Conservation (phyloP, 768 basidiomycete genomes). For the Tulasnella sp. region DNA sequence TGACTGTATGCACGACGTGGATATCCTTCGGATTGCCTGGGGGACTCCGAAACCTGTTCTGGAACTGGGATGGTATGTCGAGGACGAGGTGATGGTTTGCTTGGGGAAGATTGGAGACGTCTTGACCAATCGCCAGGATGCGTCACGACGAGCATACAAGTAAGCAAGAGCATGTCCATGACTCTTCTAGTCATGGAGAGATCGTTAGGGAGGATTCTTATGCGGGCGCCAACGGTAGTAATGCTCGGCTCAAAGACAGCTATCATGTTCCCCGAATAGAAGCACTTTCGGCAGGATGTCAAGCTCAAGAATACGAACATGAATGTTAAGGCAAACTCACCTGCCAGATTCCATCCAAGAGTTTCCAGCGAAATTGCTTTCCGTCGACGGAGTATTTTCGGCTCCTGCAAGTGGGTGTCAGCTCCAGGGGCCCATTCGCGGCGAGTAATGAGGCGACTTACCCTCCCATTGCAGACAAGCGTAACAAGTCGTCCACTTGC, state of each 20-base stretch:
- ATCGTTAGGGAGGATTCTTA: conserved; percentile 10
- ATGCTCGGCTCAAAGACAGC: conserved; percentile 30
- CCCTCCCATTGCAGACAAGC: conserved; percentile 21
- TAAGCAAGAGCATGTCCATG: conserved; percentile 23
- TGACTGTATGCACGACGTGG: neutral
- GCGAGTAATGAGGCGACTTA: conserved; percentile 1
- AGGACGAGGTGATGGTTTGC: conserved; percentile 1
- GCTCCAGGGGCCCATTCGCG: neutral
- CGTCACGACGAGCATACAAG: conserved; percentile 25
- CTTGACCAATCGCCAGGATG: conserved; percentile 24
- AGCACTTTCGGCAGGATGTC: neutral
- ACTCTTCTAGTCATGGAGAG: conserved; percentile 14
- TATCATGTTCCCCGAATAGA: conserved; percentile 14
- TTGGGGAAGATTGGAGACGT: neutral
- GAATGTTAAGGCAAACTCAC: neutral
- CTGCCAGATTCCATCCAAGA: conserved; percentile 23
- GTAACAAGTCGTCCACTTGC: conserved; percentile 1
- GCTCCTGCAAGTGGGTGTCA: conserved; percentile 17
- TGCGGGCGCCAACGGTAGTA: conserved; percentile 17
- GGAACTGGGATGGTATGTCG: neutral
- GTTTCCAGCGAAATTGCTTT: conserved; percentile 24
- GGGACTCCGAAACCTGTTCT: neutral
- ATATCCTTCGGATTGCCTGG: neutral
- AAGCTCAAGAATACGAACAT: neutral
- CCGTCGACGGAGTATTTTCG: conserved; percentile 25